Percentiles rank a stretch among this genome's conserved stretches.
Conservation (phyloP, 139 green algal species). For the Volvox reticuliferus region DNA sequence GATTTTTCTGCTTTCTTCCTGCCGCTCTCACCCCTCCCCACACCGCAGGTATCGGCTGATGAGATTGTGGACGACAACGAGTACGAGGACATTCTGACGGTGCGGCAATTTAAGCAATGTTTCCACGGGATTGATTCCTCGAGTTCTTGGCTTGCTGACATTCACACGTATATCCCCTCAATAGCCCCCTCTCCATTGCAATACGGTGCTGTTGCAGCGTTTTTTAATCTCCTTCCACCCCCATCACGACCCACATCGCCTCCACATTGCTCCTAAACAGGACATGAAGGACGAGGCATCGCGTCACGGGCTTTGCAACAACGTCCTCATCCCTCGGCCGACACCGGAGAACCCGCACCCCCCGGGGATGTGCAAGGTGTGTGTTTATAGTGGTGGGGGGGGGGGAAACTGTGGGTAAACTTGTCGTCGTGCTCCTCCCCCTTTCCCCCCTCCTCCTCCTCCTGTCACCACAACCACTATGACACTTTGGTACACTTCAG, state of each 20-base stretch:
- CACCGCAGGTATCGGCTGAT: conserved; percentile 60
- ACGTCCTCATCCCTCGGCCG: conserved; percentile 84
- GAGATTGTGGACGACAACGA: conserved; percentile 92
- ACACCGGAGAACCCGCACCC: conserved; percentile 59
- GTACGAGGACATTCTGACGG: conserved; percentile 95
- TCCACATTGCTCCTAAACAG: conserved; percentile 32
- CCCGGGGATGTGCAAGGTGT: conserved; percentile 77
- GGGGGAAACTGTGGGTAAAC: too few relatives aligned
- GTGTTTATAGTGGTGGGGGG: too few relatives aligned
- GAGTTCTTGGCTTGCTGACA: not conserved
- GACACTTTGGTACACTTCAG: too few relatives aligned
- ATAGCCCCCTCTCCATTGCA: too few relatives aligned
- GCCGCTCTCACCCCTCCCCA: not conserved
- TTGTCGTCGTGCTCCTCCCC: too few relatives aligned
- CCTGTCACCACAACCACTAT: too few relatives aligned
- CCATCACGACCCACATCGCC: not conserved
- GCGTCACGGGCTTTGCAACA: conserved; percentile 62
- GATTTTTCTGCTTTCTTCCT: not conserved
- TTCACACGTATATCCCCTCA: not conserved
- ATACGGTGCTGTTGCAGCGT: too few relatives aligned
- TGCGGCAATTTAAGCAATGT: conserved; percentile 54
- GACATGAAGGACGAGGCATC: conserved; percentile 72
- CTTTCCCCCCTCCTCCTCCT: too few relatives aligned
- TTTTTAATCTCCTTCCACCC: not conserved
- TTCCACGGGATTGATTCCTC: not conserved